Evolutionary conservation across 352 stramenopile genomes (phyloP), one percentile per base, ranked within the genome.

Genomic region (Globisporangium paddicum): DNA sequence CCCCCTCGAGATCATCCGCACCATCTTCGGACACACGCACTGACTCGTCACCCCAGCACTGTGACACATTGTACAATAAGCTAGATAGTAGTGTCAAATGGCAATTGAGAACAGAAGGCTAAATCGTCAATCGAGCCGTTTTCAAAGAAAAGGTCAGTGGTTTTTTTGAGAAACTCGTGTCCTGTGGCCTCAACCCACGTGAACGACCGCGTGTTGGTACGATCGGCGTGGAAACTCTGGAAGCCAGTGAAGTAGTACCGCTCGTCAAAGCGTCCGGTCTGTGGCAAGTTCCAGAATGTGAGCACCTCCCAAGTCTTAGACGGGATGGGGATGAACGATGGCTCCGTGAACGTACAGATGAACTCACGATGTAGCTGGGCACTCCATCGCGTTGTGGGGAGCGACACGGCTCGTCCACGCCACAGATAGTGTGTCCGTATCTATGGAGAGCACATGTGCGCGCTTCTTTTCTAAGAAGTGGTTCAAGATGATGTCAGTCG

Each of bases 161-260:
- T n/a, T 10, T 23, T 46, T 0, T 34, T 34, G 4, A 56, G 23
- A 19, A 56, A 56, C 34, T 56, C 49, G 1, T 32, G 49, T 35
- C 49, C 49, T 10, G 19, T 56, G 7, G n/a, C 49, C 25, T 56
- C 49, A 5, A n/a, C 48, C 48, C 48, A 55, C 48, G 32, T 44
- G 48, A 55, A 55, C 30, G 18, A 44, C 30, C 11, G 48, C 0
- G 48, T 19, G 34, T 8, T 18, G 2, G 13, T 10, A 10, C 38
- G 18, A 14, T 53, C 46, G 13, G 30, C 26, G 13, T 53, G 46
- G 3, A n/a, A n/a, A 3, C 10, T 40, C 13, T 30, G 25, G 46
- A 40, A 53, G 5, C 48, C 48, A 13, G 23, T 32, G 34, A 41
- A 25, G 10, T 21, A 51, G 45, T 51, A 51, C 45, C 38, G 23